Conservation (phyloP, 306 rosid species). For the Fragaria nilgerrensis region DNA sequence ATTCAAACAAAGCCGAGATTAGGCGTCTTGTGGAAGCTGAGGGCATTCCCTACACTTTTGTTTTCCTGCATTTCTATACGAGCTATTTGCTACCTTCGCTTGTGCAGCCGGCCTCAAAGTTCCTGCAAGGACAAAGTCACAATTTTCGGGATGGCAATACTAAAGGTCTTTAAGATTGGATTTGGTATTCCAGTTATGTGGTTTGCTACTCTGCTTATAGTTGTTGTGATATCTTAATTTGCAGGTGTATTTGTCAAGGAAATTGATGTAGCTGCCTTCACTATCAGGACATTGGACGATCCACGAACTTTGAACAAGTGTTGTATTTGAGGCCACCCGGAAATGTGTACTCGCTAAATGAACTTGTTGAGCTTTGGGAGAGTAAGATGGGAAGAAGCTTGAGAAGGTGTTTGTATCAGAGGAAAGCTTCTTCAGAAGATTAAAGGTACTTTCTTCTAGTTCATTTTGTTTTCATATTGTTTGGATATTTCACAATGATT, state of each 20-base stretch:
- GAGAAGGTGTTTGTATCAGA: slow-evolving; percentile 52
- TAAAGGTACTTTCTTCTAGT: slow-evolving; percentile 45
- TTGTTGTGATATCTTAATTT: slow-evolving; percentile 18
- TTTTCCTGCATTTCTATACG: slow-evolving; percentile 64
- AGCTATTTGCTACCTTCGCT: slow-evolving; percentile 65
- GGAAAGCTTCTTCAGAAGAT: slow-evolving; percentile 53
- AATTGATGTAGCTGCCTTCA: slow-evolving; percentile 73
- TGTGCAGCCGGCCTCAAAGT: slow-evolving; percentile 60
- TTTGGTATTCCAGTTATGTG: not conserved
- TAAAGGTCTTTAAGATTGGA: slow-evolving; percentile 39
- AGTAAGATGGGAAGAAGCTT: slow-evolving; percentile 63
- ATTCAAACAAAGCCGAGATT: slow-evolving; percentile 60
- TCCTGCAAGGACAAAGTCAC: slow-evolving; percentile 76
- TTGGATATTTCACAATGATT: not conserved
- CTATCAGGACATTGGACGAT: slow-evolving; percentile 68
- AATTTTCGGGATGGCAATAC: slow-evolving; percentile 72
- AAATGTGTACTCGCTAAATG: slow-evolving; percentile 61
- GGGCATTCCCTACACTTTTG: slow-evolving; percentile 61
- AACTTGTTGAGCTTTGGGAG: slow-evolving; percentile 75
- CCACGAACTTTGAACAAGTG: slow-evolving; percentile 63
- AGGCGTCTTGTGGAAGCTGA: slow-evolving; percentile 58
- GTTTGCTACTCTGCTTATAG: not conserved
- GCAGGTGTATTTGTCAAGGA: slow-evolving; percentile 65
- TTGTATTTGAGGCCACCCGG: slow-evolving; percentile 72
- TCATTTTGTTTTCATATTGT: slow-evolving; percentile 6